Conservation (phyloP, 345 rosid genomes). For the Rhodamnia rubescens region DNA sequence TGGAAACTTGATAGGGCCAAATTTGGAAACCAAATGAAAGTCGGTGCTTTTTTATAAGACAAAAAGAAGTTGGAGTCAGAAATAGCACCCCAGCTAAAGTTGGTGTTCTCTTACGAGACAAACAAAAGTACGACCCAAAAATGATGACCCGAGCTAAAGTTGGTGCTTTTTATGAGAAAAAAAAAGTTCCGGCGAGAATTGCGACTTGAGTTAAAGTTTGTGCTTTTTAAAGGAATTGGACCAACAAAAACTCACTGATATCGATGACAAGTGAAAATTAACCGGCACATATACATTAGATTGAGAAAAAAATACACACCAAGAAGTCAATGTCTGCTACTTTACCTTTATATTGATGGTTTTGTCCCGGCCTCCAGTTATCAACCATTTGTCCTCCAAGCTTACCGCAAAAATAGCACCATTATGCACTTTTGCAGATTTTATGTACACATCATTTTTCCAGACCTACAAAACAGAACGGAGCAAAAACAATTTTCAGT, state of each 20-base stretch:
- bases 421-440: conserved; percentile 35
- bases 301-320: background rate
- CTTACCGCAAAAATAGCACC: conserved; percentile 53
- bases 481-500: background rate
- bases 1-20: background rate
- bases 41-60: background rate
- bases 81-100: background rate
- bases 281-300: background rate
- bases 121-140: background rate
- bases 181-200: background rate
- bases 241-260: background rate
- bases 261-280: background rate
- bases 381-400: conserved; percentile 53
- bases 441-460: conserved; percentile 53
- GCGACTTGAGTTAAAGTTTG: background rate
- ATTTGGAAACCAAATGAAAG: background rate
- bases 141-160: background rate
- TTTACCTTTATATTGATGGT: conserved; percentile 54
- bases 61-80: background rate
- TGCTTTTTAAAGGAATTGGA: background rate
- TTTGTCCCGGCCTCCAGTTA: conserved; percentile 90
- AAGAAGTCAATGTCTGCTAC: background rate
- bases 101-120: background rate
- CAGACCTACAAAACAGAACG: conserved; percentile 36
- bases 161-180: background rate